Evolutionary conservation across 2,329 filamentous ascomycete species (phyloP), one percentile per base, ranked within the genome.

Genomic region (Fusarium lateritium): DNA sequence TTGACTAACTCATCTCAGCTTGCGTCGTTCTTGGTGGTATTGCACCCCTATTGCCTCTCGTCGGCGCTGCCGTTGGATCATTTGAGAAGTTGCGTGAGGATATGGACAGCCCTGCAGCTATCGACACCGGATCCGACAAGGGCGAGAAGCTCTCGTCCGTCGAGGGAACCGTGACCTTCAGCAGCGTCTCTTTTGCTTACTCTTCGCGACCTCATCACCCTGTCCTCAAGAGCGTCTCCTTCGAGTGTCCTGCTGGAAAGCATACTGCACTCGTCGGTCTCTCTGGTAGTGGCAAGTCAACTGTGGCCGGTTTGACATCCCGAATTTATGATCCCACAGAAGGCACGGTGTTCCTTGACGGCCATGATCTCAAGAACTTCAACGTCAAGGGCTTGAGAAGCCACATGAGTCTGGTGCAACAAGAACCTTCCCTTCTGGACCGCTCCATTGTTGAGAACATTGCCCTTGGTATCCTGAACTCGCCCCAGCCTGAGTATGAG

Each of bases 21-120:
- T 88, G 88, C 10, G 86, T 91, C 49, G 84, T 91, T 34, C 81
- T 91, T 24, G 88, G 89, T 31, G 84, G 85, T 53, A 87, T 91
- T 50, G 88, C 88, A 0, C 89, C 89, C 0, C 84, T 91, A 49
- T 78, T 92, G 15, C 87, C 89, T 15, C 84, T 89, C 13, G 86
- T 91, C 33, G 85, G 86, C 3, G 82, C 84, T 33, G 88, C 89
- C 1, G 83, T 87, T 3, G 83, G 86, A 3, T 79, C 89, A 1
- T 92, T 86, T 69, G 78, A 85, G 57, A 88, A 89, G 50, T 78
- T 92, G 7, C 82, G 82, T 15, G 79, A 83, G 34, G 88, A 90
- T 44, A 89, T 92, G 49, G 83, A 89, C 15, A 81, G 82, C 6
- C 79, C 80, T 14, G 80, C 83, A 6, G 50, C 62, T 33, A 87